Evolutionary conservation across 148 eudicot genomes (phyloP).

Genomic region (Beta vulgaris): DNA sequence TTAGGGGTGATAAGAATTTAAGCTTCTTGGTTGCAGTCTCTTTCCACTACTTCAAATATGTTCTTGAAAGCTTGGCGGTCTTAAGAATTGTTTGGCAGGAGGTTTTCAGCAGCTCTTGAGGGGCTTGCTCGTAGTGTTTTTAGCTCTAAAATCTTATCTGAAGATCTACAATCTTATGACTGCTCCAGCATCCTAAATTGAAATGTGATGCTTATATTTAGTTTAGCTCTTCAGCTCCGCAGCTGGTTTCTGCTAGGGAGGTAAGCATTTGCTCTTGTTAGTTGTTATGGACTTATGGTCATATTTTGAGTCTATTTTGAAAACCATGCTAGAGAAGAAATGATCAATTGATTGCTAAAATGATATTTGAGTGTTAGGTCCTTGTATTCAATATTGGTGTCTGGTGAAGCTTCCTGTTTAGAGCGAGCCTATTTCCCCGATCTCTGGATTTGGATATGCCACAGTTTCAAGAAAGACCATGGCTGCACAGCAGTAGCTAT

Average conservation of each 20-base stretch:
- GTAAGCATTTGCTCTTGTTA: not conserved
- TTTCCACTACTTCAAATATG: not conserved
- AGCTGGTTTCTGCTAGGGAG: constrained; percentile 2
- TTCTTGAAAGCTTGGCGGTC: not conserved
- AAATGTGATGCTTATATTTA: constrained; percentile 9
- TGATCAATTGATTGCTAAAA: not conserved
- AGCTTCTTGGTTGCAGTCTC: constrained; percentile 5
- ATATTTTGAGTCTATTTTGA: not conserved
- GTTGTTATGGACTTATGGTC: not conserved
- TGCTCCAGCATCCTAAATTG: not conserved
- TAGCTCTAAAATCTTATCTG: not conserved
- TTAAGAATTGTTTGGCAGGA: too few species aligned
- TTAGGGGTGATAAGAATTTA: constrained; percentile 17
- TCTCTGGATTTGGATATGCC: not conserved
- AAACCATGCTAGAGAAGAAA: not conserved
- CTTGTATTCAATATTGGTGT: not conserved
- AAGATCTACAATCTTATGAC: not conserved
- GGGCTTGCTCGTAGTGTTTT: not conserved
- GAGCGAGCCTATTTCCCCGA: not conserved
- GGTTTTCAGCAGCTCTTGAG: not conserved
- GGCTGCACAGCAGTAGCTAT: not conserved
- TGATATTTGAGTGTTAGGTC: not conserved
- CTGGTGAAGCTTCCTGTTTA: constrained; percentile 3
- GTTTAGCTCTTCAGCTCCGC: not conserved
- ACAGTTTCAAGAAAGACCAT: not conserved